Evolutionary conservation across 495 filamentous ascomycete species (phyloP).

Genomic region (Penicillium chermesinum): DNA sequence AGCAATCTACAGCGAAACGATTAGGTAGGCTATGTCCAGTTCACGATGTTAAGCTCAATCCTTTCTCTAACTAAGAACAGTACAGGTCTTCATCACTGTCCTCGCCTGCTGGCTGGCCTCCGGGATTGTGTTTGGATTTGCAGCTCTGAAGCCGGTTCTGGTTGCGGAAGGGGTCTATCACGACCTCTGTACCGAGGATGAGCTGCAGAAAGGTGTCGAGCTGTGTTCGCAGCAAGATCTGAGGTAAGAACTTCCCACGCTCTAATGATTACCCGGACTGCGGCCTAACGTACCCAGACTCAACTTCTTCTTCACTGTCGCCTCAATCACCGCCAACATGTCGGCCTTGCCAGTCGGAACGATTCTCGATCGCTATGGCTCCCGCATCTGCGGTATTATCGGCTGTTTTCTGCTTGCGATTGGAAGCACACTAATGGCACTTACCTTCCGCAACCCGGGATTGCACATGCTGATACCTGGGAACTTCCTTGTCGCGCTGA

Average conservation of each 20-base stretch:
- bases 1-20: conserved; percentile 5
- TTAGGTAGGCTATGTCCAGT: conserved; percentile 5
- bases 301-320: conserved; percentile 74
- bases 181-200: conserved; percentile 35
- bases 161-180: conserved; percentile 63
- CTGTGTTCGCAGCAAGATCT: conserved; percentile 66
- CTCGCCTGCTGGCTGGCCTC: conserved; percentile 26
- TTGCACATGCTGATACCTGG: conserved; percentile 61
- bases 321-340: conserved; percentile 81
- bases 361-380: conserved; percentile 62
- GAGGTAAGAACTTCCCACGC: conserved; percentile 34
- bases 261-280: neutral
- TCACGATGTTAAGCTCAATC: too few species aligned
- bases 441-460: conserved; percentile 46
- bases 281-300: conserved; percentile 33
- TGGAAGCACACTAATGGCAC: conserved; percentile 54
- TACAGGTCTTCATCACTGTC: conserved; percentile 13
- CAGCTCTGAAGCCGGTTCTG: conserved; percentile 65
- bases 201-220: conserved; percentile 37
- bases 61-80: conserved; percentile 5
- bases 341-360: conserved; percentile 72
- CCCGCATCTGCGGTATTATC: conserved; percentile 53
- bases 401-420: conserved; percentile 50
- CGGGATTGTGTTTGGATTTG: conserved; percentile 69
- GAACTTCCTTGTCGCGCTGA: conserved; percentile 61